Conservation (phyloP, 805 yeast genomes). For the Torulaspora maleeae region DNA sequence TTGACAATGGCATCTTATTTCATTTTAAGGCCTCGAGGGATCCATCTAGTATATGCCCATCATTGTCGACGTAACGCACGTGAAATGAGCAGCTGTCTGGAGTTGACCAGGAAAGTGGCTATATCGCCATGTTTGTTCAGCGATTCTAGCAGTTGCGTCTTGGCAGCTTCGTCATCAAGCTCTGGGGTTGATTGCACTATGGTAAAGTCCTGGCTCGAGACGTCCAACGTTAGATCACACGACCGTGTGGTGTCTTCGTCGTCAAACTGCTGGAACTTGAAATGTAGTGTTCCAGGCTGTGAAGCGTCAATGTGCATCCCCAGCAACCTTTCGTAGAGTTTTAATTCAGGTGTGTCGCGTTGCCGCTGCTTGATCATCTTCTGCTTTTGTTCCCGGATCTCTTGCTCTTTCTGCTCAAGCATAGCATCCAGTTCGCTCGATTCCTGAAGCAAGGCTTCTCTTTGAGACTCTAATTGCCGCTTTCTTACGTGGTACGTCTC, state of each 20-base stretch:
- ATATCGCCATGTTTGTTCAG: conserved; percentile 20
- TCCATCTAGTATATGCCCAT: background rate
- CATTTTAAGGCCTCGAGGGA: background rate
- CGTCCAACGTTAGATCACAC: conserved; percentile 44
- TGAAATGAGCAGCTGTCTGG: conserved; percentile 16
- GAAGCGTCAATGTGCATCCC: conserved; percentile 54
- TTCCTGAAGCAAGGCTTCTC: conserved; percentile 27
- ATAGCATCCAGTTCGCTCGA: conserved; percentile 35
- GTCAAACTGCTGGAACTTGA: conserved; percentile 48
- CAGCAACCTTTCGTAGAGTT: conserved; percentile 47
- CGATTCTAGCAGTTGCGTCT: conserved; percentile 7
- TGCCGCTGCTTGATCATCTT: conserved; percentile 42
- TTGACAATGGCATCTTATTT: background rate
- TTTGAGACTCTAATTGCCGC: conserved; percentile 33
- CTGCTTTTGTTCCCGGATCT: conserved; percentile 35
- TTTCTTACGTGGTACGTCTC: conserved; percentile 38
- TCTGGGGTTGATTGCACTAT: conserved; percentile 40
- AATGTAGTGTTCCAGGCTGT: conserved; percentile 42
- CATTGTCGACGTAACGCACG: conserved; percentile 8
- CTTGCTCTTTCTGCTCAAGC: conserved; percentile 33
- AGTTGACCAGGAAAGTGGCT: conserved; percentile 17
- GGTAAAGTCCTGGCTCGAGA: conserved; percentile 40
- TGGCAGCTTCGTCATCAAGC: conserved; percentile 26
- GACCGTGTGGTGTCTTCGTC: conserved; percentile 40
- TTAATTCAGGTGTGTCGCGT: conserved; percentile 48